Percentiles rank a stretch among this genome's conserved stretches.
These are phyloP conservation scores for Lindgomyces ingoldianus DNA, from an alignment of 495 filamentous ascomycete genomes.

Conservation along the genomic window DNA sequence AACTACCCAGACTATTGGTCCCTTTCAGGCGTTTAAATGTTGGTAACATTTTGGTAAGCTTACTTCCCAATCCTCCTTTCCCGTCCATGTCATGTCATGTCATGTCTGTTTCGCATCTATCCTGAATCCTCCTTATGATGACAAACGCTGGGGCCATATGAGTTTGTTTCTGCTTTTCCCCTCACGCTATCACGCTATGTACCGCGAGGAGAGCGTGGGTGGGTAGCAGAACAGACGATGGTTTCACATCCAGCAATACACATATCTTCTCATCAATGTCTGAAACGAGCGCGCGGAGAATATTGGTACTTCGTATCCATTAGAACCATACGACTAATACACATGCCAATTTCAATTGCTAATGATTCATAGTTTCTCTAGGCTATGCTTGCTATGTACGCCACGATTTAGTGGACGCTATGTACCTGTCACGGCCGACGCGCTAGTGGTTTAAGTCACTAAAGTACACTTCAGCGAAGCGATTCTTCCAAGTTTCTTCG, in stretches of 20 bases:
- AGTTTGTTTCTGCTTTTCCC: background rate
- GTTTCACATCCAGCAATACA: background rate
- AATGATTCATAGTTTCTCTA: no score
- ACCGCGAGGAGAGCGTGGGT: background rate
- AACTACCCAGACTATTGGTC: no score
- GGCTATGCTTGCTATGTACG: no score
- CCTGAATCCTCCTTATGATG: slow-evolving; percentile 7
- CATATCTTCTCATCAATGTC: slow-evolving; percentile 15
- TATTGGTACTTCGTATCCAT: no score
- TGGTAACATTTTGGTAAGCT: no score
- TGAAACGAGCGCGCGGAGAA: slow-evolving; percentile 1
- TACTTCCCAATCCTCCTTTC: background rate
- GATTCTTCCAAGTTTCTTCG: background rate
- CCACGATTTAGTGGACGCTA: no score
- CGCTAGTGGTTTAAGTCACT: no score
- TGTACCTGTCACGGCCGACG: no score
- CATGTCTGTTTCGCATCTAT: background rate
- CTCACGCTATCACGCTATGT: background rate
- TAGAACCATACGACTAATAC: no score
- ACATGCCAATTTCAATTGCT: no score
- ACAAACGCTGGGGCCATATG: slow-evolving; percentile 26
- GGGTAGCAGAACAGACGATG: background rate
- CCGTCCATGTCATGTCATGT: background rate
- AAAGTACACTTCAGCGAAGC: background rate
- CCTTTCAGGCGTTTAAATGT: no score